These are phyloP conservation scores for Phytophthora boehmeriae DNA, from an alignment of 352 stramenopile species.

Conservation along the genomic window DNA sequence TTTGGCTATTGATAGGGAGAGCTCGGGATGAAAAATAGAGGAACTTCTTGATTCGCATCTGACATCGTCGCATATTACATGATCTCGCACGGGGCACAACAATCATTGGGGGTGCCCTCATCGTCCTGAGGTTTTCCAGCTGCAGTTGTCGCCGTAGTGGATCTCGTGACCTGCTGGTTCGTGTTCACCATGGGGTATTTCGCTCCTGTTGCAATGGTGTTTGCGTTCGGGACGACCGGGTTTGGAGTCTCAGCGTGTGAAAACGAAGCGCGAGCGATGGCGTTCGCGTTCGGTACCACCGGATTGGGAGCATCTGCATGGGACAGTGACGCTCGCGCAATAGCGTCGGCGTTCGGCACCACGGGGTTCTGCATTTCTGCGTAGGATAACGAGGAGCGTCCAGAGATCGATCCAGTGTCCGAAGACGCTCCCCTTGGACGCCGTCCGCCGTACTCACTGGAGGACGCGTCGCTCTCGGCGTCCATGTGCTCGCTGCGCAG, in stretches of 20 bases:
- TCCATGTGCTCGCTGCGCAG: constrained; percentile 83
- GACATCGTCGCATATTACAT: constrained; percentile 56
- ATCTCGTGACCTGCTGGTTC: constrained; percentile 62
- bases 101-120: constrained; percentile 46
- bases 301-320: constrained; percentile 70
- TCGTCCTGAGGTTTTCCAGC: constrained; percentile 36
- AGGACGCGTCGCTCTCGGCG: constrained; percentile 83
- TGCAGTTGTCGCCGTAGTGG: constrained; percentile 18
- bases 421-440: constrained; percentile 46
- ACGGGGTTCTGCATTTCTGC: constrained; percentile 73
- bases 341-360: constrained; percentile 75
- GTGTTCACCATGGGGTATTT: constrained; percentile 86
- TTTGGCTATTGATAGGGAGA: neutral
- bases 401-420: constrained; percentile 65
- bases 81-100: constrained; percentile 65
- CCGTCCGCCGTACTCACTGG: constrained; percentile 70
- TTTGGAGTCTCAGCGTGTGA: constrained; percentile 58
- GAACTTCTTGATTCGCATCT: constrained; percentile 13
- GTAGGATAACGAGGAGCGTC: constrained; percentile 49
- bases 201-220: constrained; percentile 32
- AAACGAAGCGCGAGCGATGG: constrained; percentile 46
- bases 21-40: constrained; percentile 14
- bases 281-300: constrained; percentile 74
- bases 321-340: constrained; percentile 50
- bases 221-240: constrained; percentile 58